These are phyloP conservation scores for Alternaria viburni DNA, from an alignment of 2,329 filamentous ascomycete genomes.

Conservation along the genomic window DNA sequence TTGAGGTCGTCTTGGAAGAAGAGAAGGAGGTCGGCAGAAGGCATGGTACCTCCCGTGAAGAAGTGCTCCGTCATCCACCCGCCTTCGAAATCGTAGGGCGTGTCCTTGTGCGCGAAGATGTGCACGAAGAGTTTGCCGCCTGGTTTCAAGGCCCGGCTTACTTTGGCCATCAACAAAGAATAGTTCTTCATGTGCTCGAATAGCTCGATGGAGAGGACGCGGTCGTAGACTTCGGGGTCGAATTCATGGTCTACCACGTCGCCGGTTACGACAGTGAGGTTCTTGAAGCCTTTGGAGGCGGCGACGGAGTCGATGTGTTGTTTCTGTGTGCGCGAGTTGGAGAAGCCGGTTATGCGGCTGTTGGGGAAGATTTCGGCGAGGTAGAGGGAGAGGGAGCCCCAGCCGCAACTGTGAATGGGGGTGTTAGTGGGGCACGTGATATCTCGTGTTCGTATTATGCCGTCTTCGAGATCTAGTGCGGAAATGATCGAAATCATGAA, in stretches of 20 bases:
- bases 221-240: slow-evolving; percentile 63
- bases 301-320: slow-evolving; percentile 68
- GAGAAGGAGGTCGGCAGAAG: slow-evolving; percentile 68
- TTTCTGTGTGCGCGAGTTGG: slow-evolving; percentile 73
- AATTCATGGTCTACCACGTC: slow-evolving; percentile 72
- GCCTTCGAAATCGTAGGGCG: slow-evolving; percentile 72
- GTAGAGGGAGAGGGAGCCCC: slow-evolving; percentile 70
- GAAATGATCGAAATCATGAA: not conserved
- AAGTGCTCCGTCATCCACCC: slow-evolving; percentile 79
- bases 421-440: slow-evolving; percentile 11
- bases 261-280: slow-evolving; percentile 69
- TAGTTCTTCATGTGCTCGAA: slow-evolving; percentile 84
- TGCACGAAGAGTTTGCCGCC: slow-evolving; percentile 73
- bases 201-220: slow-evolving; percentile 72
- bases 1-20: slow-evolving; percentile 70
- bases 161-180: slow-evolving; percentile 69
- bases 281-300: slow-evolving; percentile 61
- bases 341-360: slow-evolving; percentile 69
- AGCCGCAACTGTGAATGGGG: slow-evolving; percentile 62
- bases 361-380: slow-evolving; percentile 70
- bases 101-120: slow-evolving; percentile 68
- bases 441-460: not conserved
- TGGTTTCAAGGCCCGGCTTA: slow-evolving; percentile 64
- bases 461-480: not conserved
- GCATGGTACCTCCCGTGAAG: slow-evolving; percentile 77